Conservation (phyloP, 2,329 filamentous ascomycete species). For the Colletotrichum sp. region DNA sequence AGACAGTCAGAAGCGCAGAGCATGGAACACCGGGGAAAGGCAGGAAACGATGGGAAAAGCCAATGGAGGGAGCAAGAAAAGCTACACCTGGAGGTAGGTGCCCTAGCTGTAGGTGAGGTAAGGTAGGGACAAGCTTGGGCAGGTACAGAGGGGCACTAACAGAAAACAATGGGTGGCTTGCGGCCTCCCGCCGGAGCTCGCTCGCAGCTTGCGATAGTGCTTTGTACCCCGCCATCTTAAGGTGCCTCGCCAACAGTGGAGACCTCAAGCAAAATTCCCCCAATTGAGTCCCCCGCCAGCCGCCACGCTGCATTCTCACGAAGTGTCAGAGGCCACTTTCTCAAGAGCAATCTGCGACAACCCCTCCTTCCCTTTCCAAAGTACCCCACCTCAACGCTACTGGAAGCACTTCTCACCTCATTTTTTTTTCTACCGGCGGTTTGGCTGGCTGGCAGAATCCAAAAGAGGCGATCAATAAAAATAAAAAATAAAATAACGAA, state of each 20-base stretch:
- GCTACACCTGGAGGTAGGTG: not conserved
- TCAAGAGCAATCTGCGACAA: constrained; percentile 18
- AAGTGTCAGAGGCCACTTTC: constrained; percentile 8
- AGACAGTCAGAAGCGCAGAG: not conserved
- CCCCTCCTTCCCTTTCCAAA: constrained; percentile 16
- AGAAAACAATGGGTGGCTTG: not conserved
- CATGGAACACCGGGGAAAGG: not conserved
- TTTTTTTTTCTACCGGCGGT: not conserved
- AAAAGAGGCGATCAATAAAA: not conserved
- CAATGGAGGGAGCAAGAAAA: not conserved
- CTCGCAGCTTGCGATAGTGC: constrained; percentile 1
- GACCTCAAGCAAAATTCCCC: constrained; percentile 1
- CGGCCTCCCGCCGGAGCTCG: not conserved
- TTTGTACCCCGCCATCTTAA: constrained; percentile 10
- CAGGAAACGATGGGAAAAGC: not conserved
- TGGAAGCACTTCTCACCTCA: constrained; percentile 9
- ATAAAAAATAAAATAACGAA: not conserved
- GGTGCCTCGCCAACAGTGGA: constrained; percentile 3
- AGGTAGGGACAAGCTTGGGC: not conserved
- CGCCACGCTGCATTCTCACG: constrained; percentile 15
- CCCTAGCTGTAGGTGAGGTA: not conserved
- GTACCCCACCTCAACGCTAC: constrained; percentile 11
- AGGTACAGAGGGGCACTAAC: constrained; percentile 6
- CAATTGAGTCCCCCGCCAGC: constrained; percentile 5
- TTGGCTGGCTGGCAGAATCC: not conserved